These are phyloP conservation scores for Hanseniaspora uvarum DNA, from an alignment of 1,139 yeast genomes.

Conservation along the genomic window DNA sequence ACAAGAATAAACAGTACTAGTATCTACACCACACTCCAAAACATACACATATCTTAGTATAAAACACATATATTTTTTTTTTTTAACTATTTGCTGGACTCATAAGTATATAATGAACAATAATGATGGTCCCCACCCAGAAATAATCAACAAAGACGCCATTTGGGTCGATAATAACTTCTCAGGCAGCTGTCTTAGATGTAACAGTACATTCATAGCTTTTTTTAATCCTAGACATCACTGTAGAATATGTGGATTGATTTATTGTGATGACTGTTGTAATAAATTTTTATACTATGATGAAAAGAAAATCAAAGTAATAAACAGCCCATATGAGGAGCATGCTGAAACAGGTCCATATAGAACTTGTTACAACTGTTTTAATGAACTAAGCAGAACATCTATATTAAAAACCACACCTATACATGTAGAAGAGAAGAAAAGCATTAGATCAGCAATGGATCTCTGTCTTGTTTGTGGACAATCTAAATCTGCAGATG, in stretches of 20 bases:
- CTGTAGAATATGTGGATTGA: conserved; percentile 45
- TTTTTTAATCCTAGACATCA: conserved; percentile 78
- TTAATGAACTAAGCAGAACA: conserved; percentile 25
- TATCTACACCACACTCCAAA: not conserved
- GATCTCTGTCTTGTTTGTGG: conserved; percentile 53
- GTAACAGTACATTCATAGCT: conserved; percentile 44
- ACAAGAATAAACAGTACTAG: not conserved
- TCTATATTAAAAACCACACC: conserved; percentile 1
- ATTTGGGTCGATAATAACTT: conserved; percentile 74
- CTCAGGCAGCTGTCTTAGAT: conserved; percentile 50
- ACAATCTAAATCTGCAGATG: conserved; percentile 28
- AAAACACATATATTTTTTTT: not conserved
- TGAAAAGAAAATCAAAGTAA: conserved; percentile 52
- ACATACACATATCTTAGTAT: not conserved
- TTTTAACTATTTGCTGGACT: too few species aligned
- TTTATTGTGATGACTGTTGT: conserved; percentile 28
- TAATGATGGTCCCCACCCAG: conserved; percentile 3
- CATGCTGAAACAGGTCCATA: conserved; percentile 40
- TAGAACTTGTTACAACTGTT: conserved; percentile 30
- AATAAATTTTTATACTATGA: conserved; percentile 27
- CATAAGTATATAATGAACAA: not conserved
- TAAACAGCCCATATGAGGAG: conserved; percentile 38
- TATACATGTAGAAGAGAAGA: not conserved
- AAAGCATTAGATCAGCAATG: conserved; percentile 23
- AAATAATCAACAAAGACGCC: conserved; percentile 32